A percentile compares a stretch with the other conserved stretches of the same genome.
Conservation (phyloP, 2,329 filamentous ascomycete genomes). For the Neonectria faginata region DNA sequence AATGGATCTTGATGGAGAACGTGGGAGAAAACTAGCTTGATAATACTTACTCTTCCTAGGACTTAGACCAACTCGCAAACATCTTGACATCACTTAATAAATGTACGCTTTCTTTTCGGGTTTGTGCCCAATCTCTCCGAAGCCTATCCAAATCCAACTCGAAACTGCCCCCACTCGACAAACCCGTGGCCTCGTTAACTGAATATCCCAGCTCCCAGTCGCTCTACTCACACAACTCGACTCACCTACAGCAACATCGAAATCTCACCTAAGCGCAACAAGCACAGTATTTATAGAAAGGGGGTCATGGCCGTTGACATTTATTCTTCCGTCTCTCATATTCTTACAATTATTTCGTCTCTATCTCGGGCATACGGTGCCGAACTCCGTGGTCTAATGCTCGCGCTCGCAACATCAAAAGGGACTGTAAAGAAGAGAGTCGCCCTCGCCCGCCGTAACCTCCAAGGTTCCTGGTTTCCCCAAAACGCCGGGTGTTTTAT, state of each 20-base stretch:
- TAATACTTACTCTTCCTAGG: neutral
- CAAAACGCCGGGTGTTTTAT: conserved; percentile 40
- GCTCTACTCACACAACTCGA: conserved; percentile 1
- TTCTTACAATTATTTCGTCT: conserved; percentile 43
- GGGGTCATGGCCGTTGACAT: neutral
- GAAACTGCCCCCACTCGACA: neutral
- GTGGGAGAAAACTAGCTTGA: neutral
- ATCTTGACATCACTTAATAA: no score
- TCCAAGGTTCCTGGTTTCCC: conserved; percentile 2
- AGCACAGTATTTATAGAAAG: neutral
- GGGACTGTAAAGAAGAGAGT: conserved; percentile 20
- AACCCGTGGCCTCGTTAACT: conserved; percentile 46
- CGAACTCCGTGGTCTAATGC: conserved; percentile 36
- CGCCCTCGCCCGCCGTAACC: conserved; percentile 12
- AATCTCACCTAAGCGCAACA: conserved; percentile 10
- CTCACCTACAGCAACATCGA: neutral
- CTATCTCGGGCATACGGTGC: conserved; percentile 36
- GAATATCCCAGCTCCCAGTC: conserved; percentile 39
- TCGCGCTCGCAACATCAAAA: conserved; percentile 25
- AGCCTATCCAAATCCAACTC: neutral
- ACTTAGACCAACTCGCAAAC: neutral
- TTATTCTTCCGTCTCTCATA: conserved; percentile 24
- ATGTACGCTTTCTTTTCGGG: neutral
- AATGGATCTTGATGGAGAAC: neutral
- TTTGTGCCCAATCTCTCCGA: neutral